phyloP scores from a whole-genome alignment of 169 alveolate genomes.

The Plasmodium vinckei region DNA sequence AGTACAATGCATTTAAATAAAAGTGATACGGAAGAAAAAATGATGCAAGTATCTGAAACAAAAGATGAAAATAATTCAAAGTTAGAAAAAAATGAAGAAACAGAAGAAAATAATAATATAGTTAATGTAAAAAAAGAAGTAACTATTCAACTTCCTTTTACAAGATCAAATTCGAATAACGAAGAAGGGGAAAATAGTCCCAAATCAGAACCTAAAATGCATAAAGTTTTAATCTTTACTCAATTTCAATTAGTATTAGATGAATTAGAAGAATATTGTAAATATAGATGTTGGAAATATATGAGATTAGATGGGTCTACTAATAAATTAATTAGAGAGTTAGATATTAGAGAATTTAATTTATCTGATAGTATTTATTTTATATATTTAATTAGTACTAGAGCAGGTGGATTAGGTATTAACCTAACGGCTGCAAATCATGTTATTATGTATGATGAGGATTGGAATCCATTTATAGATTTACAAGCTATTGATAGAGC shows the following conservation, averaged over 20 bases:
- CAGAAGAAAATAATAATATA: background rate
- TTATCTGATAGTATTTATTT: conserved; percentile 86
- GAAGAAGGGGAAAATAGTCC: background rate
- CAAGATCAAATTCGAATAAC: background rate
- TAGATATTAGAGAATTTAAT: conserved; percentile 92
- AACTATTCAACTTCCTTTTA: background rate
- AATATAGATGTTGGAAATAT: conserved; percentile 91
- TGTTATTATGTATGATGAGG: conserved; percentile 99
- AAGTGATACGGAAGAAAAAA: conserved; percentile 3
- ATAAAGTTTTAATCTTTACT: conserved; percentile 91
- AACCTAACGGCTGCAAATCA: conserved; percentile 98
- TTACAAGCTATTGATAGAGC: conserved; percentile 99
- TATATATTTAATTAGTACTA: conserved; percentile 90
- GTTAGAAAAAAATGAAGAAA: conserved; percentile 12
- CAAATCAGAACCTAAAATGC: conserved; percentile 79
- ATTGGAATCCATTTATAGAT: conserved; percentile 99
- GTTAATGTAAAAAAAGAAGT: background rate
- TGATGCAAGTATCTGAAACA: conserved; percentile 15
- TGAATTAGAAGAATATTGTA: conserved; percentile 92
- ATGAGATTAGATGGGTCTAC: conserved; percentile 94
- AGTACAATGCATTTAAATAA: background rate
- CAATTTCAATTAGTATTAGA: conserved; percentile 93
- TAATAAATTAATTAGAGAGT: conserved; percentile 90
- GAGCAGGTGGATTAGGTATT: conserved; percentile 98
- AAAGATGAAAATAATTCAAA: background rate